These are phyloP conservation scores for Daldinia concentrica DNA, from an alignment of 495 filamentous ascomycete species.

Conservation along the genomic window DNA sequence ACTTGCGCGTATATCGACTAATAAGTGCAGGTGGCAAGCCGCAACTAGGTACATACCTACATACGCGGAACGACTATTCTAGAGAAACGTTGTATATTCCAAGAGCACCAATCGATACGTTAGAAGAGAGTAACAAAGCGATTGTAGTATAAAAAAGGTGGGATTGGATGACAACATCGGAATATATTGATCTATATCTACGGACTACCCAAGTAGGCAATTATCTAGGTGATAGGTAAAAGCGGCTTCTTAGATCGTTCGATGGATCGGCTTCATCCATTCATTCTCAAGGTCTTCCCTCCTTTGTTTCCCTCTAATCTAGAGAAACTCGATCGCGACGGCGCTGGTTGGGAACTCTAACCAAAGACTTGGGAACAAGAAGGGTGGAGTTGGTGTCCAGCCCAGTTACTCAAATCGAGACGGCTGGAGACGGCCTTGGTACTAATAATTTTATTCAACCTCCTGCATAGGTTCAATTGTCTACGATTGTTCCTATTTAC, in stretches of 20 bases:
- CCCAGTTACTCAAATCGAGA: slow-evolving; percentile 6
- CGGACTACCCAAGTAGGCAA: slow-evolving; percentile 13
- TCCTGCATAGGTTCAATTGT: background rate
- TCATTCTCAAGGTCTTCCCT: slow-evolving; percentile 4
- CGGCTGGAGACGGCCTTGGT: slow-evolving; percentile 14
- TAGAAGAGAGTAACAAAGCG: background rate
- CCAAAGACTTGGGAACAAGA: slow-evolving; percentile 29
- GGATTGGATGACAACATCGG: slow-evolving; percentile 3
- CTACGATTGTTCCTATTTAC: background rate
- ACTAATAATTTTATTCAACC: slow-evolving; percentile 9
- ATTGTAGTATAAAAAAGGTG: slow-evolving; percentile 8
- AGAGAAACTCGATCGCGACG: slow-evolving; percentile 14
- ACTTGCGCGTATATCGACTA: slow-evolving; percentile 12
- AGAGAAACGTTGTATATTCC: background rate
- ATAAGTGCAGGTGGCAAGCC: background rate
- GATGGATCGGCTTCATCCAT: slow-evolving; percentile 7
- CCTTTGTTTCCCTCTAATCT: slow-evolving; percentile 2
- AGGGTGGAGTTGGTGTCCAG: slow-evolving; percentile 26
- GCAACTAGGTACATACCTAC: background rate
- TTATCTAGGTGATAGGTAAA: slow-evolving; percentile 10
- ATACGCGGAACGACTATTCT: background rate
- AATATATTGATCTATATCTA: slow-evolving; percentile 8
- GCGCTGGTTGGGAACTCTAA: slow-evolving; percentile 36
- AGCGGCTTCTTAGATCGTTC: slow-evolving; percentile 1
- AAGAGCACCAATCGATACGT: background rate